phyloP scores from a whole-genome alignment of 2,329 filamentous ascomycete genomes.

The Fusarium aywerte region DNA sequence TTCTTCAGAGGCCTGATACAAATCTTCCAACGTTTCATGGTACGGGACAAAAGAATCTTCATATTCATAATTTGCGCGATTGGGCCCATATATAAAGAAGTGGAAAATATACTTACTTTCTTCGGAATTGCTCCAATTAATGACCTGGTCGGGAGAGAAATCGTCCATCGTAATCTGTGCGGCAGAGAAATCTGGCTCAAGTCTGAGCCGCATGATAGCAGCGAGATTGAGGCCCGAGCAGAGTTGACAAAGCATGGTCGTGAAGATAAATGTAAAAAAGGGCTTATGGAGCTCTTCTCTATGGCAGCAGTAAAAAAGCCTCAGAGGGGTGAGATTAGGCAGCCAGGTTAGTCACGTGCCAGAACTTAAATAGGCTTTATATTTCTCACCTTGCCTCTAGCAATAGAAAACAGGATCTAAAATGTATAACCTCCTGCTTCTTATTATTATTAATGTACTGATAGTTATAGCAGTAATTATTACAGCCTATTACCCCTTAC shows the following conservation, averaged over 20 bases:
- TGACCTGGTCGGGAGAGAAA: too few species aligned
- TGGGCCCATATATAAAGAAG: not conserved
- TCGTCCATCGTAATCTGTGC: not conserved
- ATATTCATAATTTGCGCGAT: accelerated
- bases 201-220: not conserved
- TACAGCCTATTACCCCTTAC: too few species aligned
- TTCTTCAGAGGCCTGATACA: accelerated
- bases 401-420: not conserved
- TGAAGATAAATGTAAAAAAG: not conserved
- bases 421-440: too few species aligned
- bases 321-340: not conserved
- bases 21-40: accelerated
- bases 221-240: not conserved
- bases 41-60: not conserved
- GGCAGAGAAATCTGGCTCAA: not conserved
- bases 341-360: not conserved
- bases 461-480: too few species aligned
- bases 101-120: not conserved
- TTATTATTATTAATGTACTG: too few species aligned
- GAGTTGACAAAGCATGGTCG: not conserved
- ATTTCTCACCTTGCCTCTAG: not conserved
- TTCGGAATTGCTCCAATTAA: not conserved
- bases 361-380: not conserved
- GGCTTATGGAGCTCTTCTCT: not conserved
- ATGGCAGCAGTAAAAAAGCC: not conserved